phyloP scores from a whole-genome alignment of 148 eudicot genomes.

The Cornus controversa region DNA sequence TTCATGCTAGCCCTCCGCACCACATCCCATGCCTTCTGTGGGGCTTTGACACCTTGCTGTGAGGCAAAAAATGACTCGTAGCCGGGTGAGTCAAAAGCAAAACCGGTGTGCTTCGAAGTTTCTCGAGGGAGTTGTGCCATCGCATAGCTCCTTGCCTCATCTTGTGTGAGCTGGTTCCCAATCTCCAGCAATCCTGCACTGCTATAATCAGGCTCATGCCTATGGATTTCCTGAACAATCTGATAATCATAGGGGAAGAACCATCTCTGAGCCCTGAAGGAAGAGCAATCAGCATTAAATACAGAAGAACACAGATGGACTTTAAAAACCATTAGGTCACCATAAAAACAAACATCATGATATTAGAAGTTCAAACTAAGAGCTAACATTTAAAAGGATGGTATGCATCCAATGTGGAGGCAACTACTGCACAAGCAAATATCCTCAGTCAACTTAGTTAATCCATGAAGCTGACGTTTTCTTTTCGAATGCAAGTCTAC shows the following conservation, averaged over 20 bases:
- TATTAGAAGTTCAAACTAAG: not conserved
- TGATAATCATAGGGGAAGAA: conserved; percentile 86
- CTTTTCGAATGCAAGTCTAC: not conserved
- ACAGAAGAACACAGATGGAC: not conserved
- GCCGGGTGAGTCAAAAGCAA: conserved; percentile 95
- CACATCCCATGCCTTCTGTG: conserved; percentile 95
- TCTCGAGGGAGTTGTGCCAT: conserved; percentile 76
- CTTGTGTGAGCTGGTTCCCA: conserved; percentile 52
- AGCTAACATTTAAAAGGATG: not conserved
- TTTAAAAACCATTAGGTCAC: too few species aligned
- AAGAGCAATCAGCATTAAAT: not conserved
- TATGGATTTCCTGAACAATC: conserved; percentile 80
- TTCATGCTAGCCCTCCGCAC: conserved; percentile 79
- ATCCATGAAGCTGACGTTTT: not conserved
- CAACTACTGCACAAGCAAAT: not conserved
- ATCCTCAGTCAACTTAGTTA: not conserved
- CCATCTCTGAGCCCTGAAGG: conserved; percentile 85
- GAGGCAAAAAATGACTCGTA: conserved; percentile 94
- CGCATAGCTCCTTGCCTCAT: conserved; percentile 71
- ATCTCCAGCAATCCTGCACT: conserved; percentile 52
- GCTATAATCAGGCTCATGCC: conserved; percentile 57
- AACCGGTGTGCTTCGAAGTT: conserved; percentile 84
- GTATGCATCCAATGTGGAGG: not conserved
- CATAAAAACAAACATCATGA: not conserved
- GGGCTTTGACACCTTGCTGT: conserved; percentile 72